A percentile compares a stretch with the other conserved stretches of the same genome.
Evolutionary conservation across 805 yeast species (phyloP).

Genomic region (Cyberlindnera bimundalis): DNA sequence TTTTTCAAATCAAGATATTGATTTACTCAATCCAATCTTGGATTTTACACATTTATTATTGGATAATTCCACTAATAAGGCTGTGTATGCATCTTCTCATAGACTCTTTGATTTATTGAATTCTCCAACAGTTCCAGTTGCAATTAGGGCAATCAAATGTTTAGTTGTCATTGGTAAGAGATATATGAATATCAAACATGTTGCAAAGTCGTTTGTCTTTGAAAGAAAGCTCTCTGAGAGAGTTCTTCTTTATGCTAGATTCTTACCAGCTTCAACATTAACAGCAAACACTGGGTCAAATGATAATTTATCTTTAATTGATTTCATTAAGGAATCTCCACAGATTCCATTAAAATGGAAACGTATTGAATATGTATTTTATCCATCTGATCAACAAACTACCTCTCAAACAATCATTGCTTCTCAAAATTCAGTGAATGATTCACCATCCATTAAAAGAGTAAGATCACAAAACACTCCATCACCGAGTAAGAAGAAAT

Average conservation of each 20-base stretch:
- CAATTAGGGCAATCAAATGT: conserved; percentile 58
- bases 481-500: conserved; percentile 24
- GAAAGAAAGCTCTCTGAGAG: conserved; percentile 27
- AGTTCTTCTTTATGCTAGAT: conserved; percentile 44
- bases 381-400: conserved; percentile 17
- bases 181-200: conserved; percentile 41
- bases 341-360: conserved; percentile 57
- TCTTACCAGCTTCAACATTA: conserved; percentile 47
- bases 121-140: conserved; percentile 56
- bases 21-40: conserved; percentile 47
- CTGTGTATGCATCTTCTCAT: conserved; percentile 64
- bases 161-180: conserved; percentile 59
- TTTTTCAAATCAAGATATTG: conserved; percentile 45
- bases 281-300: conserved; percentile 31
- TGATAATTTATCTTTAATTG: conserved; percentile 43
- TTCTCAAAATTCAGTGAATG: conserved; percentile 6
- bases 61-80: conserved; percentile 65
- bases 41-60: conserved; percentile 60
- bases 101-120: conserved; percentile 55
- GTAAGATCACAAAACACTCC: conserved; percentile 14
- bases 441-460: conserved; percentile 19
- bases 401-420: neutral
- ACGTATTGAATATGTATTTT: conserved; percentile 51
- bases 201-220: conserved; percentile 19
- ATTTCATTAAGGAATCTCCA: conserved; percentile 41